Percentiles rank a stretch among this genome's conserved stretches.
phyloP scores from a whole-genome alignment of 2,329 filamentous ascomycete genomes.

The Ophiostoma sp. region DNA sequence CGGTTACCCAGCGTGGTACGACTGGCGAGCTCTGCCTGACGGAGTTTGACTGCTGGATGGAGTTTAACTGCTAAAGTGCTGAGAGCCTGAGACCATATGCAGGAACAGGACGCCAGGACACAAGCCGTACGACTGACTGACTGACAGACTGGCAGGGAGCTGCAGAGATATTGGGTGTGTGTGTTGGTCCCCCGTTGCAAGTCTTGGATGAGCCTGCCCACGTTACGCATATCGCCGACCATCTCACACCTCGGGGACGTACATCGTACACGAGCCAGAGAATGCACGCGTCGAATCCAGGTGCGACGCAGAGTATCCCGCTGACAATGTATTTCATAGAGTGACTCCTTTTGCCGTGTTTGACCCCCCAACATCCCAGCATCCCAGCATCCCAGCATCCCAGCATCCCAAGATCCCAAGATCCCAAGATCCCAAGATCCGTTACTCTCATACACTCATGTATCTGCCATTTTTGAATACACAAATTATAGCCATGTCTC shows the following conservation, averaged over 20 bases:
- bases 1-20: background rate
- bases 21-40: background rate
- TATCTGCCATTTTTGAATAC: background rate
- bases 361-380: too few relatives aligned
- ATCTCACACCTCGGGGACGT: background rate
- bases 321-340: background rate
- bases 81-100: background rate
- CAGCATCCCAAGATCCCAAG: too few relatives aligned
- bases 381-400: too few relatives aligned
- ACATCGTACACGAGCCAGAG: background rate
- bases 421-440: too few relatives aligned
- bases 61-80: too few relatives aligned
- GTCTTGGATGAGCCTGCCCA: background rate
- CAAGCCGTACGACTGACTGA: background rate
- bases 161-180: background rate
- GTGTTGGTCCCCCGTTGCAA: background rate
- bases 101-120: background rate
- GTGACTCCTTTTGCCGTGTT: too few relatives aligned
- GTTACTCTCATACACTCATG: too few relatives aligned
- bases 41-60: background rate
- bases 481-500: background rate
- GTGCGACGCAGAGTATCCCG: background rate
- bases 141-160: background rate
- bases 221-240: conserved; percentile 11
- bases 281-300: background rate